Base-by-base conservation (phyloP, 345 rosid genomes). In the Gossypium australe region DNA sequence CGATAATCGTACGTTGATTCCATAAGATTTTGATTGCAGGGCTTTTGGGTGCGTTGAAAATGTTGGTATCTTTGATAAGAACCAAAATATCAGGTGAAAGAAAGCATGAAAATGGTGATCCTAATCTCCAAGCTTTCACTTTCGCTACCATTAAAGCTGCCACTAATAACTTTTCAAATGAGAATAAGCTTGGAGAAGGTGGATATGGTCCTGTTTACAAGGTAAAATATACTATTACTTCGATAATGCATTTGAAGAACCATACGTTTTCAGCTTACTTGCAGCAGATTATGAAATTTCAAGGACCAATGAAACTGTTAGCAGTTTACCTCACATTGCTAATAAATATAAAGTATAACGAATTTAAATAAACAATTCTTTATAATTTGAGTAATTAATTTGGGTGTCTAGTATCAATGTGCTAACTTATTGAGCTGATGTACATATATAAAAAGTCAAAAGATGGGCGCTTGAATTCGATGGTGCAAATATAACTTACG, bases 151-250 rank as follows among this genome's bases (percentile, higher is more conserved):
- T 68, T 24, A 57, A 58, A 49, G 73, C 24, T 22, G 58, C 79
- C 17, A 76, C 79, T 5, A 34, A 61, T 49, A 76, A 76, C 20
- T 76, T 76, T 41, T 70, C 75, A 6, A 70, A 34, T 60, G 60
- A 59, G 34, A 76, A 76, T 11, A 76, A 76, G 70, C 79, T 70
- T 34, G 75, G 79, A 22, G 70, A 76, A 16, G 79, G 79, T 51
- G 75, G 75, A 70, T 76, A 24, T 49, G 79, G 79, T 3, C 79
- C 79, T 56, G 79, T 71, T 2, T 52, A 70, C 45, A 52, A 49
- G 73, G 47, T 70, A 62, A 34, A n/a, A 11, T 25, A 34, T 14
- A 29, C 9, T 34, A 62, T 34, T 34, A 34, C 62, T 66, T 66
- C 2, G 11, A 12, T 66, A 41, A 20, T 18, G 69, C 69, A 43